Conservation (phyloP, 306 rosid species). For the Alnus glutinosa region DNA sequence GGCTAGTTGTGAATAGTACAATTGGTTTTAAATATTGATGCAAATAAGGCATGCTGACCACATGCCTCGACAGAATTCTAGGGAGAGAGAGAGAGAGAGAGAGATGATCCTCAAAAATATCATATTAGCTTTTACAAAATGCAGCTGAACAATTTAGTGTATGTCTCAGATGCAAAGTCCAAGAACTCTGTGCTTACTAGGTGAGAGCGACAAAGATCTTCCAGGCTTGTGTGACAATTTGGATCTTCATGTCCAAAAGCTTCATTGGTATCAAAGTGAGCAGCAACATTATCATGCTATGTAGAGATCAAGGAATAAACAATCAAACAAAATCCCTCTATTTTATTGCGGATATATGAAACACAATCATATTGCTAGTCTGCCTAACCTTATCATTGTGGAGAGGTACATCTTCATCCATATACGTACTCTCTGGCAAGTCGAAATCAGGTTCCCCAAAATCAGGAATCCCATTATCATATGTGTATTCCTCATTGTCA, state of each 20-base stretch:
- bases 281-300: slow-evolving; percentile 53
- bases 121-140: background rate
- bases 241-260: slow-evolving; percentile 46
- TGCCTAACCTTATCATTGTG: slow-evolving; percentile 54
- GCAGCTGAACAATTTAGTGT: background rate
- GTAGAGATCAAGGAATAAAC: slow-evolving; percentile 26
- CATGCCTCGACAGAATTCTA: background rate
- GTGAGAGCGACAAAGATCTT: slow-evolving; percentile 97
- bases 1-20: background rate
- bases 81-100: background rate
- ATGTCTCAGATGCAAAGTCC: slow-evolving; percentile 12
- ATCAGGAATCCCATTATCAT: slow-evolving; percentile 42
- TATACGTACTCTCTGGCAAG: slow-evolving; percentile 38
- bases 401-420: slow-evolving; percentile 60
- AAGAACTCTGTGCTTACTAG: slow-evolving; percentile 51
- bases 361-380: slow-evolving; percentile 23
- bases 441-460: slow-evolving; percentile 46
- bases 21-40: background rate
- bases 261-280: slow-evolving; percentile 48
- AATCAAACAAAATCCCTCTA: slow-evolving; percentile 11
- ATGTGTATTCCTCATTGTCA: slow-evolving; percentile 51
- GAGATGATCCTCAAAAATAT: background rate
- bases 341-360: slow-evolving; percentile 8
- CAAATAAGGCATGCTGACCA: background rate
- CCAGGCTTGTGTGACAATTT: slow-evolving; percentile 62